Evolutionary conservation across 352 stramenopile genomes (phyloP).

Genomic region (Saprolegnia parasitica): DNA sequence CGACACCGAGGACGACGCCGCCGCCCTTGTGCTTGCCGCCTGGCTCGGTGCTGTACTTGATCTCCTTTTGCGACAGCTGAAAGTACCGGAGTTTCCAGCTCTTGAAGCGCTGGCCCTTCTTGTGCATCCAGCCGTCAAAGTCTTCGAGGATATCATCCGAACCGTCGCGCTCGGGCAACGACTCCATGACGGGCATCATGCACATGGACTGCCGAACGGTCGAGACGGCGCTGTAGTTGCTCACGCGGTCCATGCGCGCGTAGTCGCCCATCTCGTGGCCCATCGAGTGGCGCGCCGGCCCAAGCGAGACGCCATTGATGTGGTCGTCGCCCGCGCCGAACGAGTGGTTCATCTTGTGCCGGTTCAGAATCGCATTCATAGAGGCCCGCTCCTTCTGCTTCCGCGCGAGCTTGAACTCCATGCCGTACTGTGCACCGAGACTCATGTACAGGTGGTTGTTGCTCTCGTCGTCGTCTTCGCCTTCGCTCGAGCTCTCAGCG

Average conservation of each 20-base stretch:
- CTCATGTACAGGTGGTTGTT: constrained; percentile 22
- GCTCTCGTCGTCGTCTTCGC: constrained; percentile 3
- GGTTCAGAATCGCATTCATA: constrained; percentile 15
- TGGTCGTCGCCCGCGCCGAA: not conserved
- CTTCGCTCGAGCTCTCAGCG: constrained; percentile 22
- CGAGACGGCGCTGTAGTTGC: not conserved
- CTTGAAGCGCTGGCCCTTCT: constrained; percentile 63
- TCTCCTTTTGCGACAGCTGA: constrained; percentile 12
- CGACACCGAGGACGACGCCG: constrained; percentile 18
- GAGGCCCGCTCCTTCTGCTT: not conserved
- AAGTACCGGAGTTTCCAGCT: constrained; percentile 69
- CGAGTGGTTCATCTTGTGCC: not conserved
- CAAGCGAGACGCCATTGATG: not conserved
- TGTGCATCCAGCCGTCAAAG: constrained; percentile 56
- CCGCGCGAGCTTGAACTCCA: constrained; percentile 9
- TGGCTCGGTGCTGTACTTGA: constrained; percentile 24
- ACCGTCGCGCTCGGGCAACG: not conserved
- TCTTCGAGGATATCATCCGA: not conserved
- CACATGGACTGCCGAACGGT: constrained; percentile 11
- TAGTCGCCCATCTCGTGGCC: not conserved
- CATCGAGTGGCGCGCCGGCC: not conserved
- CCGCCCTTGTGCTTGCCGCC: constrained; percentile 7
- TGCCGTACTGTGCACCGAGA: constrained; percentile 22
- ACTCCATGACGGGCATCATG: constrained; percentile 22
- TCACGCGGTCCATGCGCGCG: constrained; percentile 1